Base-by-base conservation (phyloP, 2,329 filamentous ascomycete genomes). In the Penicillium vulpinum region DNA sequence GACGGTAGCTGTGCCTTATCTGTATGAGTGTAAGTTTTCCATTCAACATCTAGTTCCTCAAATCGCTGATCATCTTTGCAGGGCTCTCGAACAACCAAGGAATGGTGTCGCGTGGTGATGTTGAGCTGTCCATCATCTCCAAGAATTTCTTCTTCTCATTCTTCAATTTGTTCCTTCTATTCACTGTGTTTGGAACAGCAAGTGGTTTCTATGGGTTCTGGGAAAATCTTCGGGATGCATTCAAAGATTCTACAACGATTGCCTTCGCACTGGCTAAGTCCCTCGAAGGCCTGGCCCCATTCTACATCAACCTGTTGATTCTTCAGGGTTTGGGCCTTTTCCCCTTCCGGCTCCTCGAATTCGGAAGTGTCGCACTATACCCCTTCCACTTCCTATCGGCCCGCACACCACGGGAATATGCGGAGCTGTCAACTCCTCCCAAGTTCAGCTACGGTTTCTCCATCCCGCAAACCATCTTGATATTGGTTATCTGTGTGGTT, bases 111-210 rank as follows among this genome's bases (percentile, higher is more conserved):
- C 90, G 92, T 66, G 91, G 91, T 43, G 94, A 99, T 60, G 88
- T 99, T 22, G 94, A 97, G 74, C 82, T 99, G 7, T 97, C 94
- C 0, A 83, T 95, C 43, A 93, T 99, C 63, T 96, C 91, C 52
- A 99, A 99, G 78, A 99, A 97, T 75, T 99, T 97, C 78, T 96
- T 97, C 81, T 99, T 99, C 73, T 92, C 90, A 10, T 99, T 99
- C 76, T 97, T 99, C 84, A 99, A 99, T 76, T 91, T 97, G 56
- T 99, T 99, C 76, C 84, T 97, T 49, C 85, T 97, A 43, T 97
- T 97, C 73, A 95, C 93, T 1, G 83, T 94, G 26, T 90, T 96
- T 44, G 90, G 89, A 52, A 91, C 92, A 5, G 91, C 86, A 2
- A 86, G 88, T 38, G 85, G 88, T 52, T 90, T 96, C 69, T 86